Percentiles rank a stretch among this genome's conserved stretches.
phyloP scores from a whole-genome alignment of 2,329 filamentous ascomycete species.

The Beauveria pseudobassiana region DNA sequence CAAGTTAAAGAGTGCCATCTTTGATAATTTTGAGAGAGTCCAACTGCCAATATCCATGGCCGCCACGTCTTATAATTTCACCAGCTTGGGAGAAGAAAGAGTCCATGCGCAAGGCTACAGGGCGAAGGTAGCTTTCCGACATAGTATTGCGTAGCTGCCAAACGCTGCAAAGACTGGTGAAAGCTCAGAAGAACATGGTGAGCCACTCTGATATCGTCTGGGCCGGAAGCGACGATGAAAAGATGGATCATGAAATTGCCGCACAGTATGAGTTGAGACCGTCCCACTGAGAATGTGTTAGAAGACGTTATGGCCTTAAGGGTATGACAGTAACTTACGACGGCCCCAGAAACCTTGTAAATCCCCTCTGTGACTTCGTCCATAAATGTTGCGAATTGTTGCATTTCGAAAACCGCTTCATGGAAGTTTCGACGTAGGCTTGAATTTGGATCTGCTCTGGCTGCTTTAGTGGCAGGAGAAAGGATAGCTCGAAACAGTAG shows the following conservation, averaged over 20 bases:
- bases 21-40: conserved; percentile 9
- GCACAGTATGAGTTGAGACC: conserved; percentile 38
- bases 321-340: conserved; percentile 24
- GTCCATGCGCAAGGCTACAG: conserved; percentile 30
- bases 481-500: conserved; percentile 37
- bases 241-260: conserved; percentile 42
- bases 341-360: conserved; percentile 37
- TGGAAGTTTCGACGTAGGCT: conserved; percentile 29
- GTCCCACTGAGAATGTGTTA: conserved; percentile 15
- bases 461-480: conserved; percentile 34
- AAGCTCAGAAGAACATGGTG: conserved; percentile 30
- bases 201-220: conserved; percentile 25
- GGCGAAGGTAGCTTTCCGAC: conserved; percentile 25
- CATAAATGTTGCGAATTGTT: conserved; percentile 32
- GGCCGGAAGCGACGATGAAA: conserved; percentile 34
- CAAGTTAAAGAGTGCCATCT: conserved; percentile 1
- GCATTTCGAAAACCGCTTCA: conserved; percentile 27
- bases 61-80: conserved; percentile 19
- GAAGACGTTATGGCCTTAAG: background rate
- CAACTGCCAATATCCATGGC: conserved; percentile 13
- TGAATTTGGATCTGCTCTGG: conserved; percentile 29
- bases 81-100: conserved; percentile 33
- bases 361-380: conserved; percentile 24
- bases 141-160: conserved; percentile 24
- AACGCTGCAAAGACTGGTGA: conserved; percentile 28